These are phyloP conservation scores for Leishmania turanica DNA, from an alignment of 208 protist species.

Conservation along the genomic window DNA sequence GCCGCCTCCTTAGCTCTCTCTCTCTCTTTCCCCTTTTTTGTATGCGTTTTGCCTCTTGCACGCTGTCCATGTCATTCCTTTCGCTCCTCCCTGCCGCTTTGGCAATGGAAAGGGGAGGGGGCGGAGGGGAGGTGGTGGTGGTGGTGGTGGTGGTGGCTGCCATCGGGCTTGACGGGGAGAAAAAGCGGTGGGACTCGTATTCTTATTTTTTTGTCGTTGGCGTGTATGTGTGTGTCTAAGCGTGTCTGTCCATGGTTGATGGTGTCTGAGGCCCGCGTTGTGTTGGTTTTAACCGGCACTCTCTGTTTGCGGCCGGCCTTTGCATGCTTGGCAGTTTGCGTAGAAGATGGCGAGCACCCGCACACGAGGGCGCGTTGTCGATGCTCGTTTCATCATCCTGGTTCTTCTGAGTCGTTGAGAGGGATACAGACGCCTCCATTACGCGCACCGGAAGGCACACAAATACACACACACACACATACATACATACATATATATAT, in stretches of 20 bases:
- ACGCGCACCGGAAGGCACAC: background rate
- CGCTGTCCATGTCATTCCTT: background rate
- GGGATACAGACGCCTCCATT: background rate
- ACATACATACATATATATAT: background rate
- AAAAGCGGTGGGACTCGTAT: background rate
- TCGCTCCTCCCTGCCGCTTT: background rate
- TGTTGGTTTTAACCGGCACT: background rate
- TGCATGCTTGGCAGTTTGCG: background rate
- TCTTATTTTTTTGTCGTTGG: background rate
- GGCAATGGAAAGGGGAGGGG: too few relatives aligned
- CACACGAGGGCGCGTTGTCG: background rate
- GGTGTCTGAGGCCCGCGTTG: background rate
- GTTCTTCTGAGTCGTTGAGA: background rate
- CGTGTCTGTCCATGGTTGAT: background rate
- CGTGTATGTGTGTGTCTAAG: background rate
- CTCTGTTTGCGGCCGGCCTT: background rate
- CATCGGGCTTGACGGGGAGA: background rate
- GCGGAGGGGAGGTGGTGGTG: background rate
- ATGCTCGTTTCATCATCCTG: background rate
- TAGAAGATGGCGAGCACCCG: background rate
- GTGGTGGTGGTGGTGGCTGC: background rate
- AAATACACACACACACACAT: background rate
- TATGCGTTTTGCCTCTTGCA: background rate
- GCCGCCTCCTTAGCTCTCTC: background rate
- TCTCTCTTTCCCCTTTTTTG: background rate